phyloP scores from a whole-genome alignment of 148 eudicot species.

The Talinum fruticosum region DNA sequence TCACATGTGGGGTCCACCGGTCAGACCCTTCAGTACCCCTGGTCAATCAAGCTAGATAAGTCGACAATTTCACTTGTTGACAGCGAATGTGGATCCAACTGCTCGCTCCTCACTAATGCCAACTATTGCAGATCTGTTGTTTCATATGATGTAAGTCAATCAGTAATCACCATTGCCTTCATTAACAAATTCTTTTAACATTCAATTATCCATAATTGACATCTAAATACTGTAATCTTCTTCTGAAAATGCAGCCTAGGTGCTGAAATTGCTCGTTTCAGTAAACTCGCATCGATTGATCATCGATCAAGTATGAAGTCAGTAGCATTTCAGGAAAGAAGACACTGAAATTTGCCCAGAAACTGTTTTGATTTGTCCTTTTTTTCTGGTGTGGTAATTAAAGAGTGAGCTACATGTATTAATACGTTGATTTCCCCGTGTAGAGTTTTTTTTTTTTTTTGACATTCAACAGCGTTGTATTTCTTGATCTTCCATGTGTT shows the following conservation, averaged over 20 bases:
- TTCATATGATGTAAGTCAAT: slow-evolving; percentile 69
- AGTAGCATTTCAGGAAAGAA: too few species aligned
- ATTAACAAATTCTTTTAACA: too few species aligned
- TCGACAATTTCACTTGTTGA: slow-evolving; percentile 67
- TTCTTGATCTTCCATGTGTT: background rate
- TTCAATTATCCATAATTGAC: too few species aligned
- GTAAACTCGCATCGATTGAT: background rate
- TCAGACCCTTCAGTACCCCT: slow-evolving; percentile 66
- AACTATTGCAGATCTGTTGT: slow-evolving; percentile 74
- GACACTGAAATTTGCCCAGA: background rate
- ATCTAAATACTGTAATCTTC: background rate
- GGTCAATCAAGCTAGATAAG: slow-evolving; percentile 68
- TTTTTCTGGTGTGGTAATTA: background rate
- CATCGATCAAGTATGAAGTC: too few species aligned
- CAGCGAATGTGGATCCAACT: slow-evolving; percentile 87
- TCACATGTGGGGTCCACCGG: slow-evolving; percentile 73
- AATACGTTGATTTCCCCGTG: background rate
- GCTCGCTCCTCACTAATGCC: slow-evolving; percentile 63
- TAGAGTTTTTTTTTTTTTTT: background rate
- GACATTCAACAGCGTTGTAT: background rate
- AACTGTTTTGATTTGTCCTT: background rate
- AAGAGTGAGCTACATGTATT: too few species aligned
- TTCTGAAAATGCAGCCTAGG: slow-evolving; percentile 28
- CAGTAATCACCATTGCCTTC: slow-evolving; percentile 15
- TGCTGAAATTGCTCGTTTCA: background rate